These are phyloP conservation scores for Mangifera indica DNA, from an alignment of 345 rosid species.

Conservation along the genomic window DNA sequence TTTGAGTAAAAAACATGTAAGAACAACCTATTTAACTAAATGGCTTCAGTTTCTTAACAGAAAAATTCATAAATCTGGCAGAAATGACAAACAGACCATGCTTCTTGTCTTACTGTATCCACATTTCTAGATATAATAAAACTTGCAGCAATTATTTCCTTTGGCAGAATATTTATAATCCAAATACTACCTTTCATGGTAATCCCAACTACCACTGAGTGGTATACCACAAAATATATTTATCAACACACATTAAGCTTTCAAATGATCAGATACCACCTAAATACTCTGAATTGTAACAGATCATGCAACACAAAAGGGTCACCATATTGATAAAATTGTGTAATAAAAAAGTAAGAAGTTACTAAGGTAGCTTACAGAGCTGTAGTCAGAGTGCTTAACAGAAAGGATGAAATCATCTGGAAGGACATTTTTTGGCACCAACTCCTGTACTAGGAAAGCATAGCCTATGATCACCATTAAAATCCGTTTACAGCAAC, in stretches of 20 bases:
- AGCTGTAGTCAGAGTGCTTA: constrained; percentile 50
- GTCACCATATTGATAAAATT: neutral
- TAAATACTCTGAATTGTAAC: neutral
- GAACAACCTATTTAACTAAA: neutral
- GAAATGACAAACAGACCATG: neutral
- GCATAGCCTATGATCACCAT: constrained; percentile 1
- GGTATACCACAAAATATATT: neutral
- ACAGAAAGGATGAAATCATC: constrained; percentile 41
- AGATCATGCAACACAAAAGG: neutral
- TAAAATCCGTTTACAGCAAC: constrained; percentile 1
- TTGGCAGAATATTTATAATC: neutral
- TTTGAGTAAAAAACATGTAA: neutral
- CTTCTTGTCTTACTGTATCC: neutral
- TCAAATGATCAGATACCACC: neutral
- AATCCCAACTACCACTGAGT: neutral
- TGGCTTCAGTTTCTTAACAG: neutral
- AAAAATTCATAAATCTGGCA: neutral
- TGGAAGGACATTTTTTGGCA: constrained; percentile 52
- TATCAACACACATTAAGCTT: neutral
- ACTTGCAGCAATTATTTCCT: constrained; percentile 2
- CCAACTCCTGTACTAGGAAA: constrained; percentile 46
- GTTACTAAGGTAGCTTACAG: constrained; percentile 40
- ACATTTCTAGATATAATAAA: neutral
- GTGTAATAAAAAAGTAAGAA: neutral
- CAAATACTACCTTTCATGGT: neutral